Conservation (phyloP, 257 asterid species). For the Solanum lignicaule region DNA sequence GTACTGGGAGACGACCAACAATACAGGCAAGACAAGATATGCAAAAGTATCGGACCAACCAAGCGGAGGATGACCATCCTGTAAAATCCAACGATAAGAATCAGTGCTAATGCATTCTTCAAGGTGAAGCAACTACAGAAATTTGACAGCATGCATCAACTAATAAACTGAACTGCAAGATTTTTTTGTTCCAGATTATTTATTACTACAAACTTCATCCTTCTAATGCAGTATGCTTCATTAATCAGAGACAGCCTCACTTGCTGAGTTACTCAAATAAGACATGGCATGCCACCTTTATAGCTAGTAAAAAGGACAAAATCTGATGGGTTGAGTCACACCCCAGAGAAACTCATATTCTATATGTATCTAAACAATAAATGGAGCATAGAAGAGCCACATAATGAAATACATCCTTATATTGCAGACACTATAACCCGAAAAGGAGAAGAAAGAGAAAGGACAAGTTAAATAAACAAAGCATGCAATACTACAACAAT, state of each 20-base stretch:
- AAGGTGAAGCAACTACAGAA: neutral
- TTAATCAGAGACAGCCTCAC: neutral
- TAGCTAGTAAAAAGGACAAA: neutral
- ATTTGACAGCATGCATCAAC: neutral
- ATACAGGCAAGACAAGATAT: conserved; percentile 83
- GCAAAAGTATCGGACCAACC: conserved; percentile 96
- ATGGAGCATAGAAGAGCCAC: neutral
- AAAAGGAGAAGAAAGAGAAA: neutral
- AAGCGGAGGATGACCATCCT: conserved; percentile 99
- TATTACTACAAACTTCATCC: neutral
- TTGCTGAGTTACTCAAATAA: neutral
- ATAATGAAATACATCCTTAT: neutral
- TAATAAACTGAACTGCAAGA: neutral
- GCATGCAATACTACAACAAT: neutral
- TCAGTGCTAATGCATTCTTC: neutral
- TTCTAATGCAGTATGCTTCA: neutral
- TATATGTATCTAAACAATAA: neutral
- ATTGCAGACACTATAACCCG: neutral
- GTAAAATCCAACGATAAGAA: conserved; percentile 1
- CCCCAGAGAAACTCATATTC: neutral
- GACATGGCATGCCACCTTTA: neutral
- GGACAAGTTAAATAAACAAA: neutral
- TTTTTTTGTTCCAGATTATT: neutral
- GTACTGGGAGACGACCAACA: conserved; percentile 66
- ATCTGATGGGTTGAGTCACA: neutral